Base-by-base conservation (phyloP, 192 early-diverging fungal genomes). In the Entomortierella chlamydospora region DNA sequence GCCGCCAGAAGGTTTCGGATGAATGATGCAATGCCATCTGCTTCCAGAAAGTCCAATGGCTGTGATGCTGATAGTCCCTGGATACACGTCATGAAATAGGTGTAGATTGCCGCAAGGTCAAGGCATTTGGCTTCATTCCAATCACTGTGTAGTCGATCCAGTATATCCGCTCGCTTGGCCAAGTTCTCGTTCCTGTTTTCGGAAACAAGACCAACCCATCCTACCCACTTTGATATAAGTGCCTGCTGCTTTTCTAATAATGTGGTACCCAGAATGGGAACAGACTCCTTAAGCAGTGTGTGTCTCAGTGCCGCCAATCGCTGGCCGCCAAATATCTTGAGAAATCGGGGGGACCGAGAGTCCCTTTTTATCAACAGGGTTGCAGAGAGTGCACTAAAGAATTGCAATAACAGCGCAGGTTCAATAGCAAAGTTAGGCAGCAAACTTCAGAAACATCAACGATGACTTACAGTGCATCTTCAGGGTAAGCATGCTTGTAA, bases 401-500 rank as follows among this genome's bases (percentile, higher is more conserved):
- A 59, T 51, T 66, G 17, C 54, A 57, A 43, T n/a, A n/a, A n/a
- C n/a, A n/a, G n/a, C n/a, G n/a, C n/a, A n/a, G n/a, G n/a, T n/a
- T n/a, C 53, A 52, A 66, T 66, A 52, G 28, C 50, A 34, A 26
- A 25, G 50, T 57, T 57, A 34, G 55, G 6, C 20, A 57, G 30
- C 39, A 13, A 41, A 41, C 6, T 7, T 15, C 50, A 51, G 5
- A 3, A 29, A 55, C 54, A 31, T 20, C 20, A 43, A 55, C 51
- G 45, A 56, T 61, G 51, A 72, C 70, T 57, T 72, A 72, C 70
- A 72, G 70, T 64, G 70, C 70, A 72, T 72, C 61, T 50, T 72
- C 70, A 72, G 70, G 61, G 70, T 72, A 72, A 37, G 43, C 41
- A 64, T 64, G 61, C 45, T 64, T 72, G 54, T 50, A 72, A 34